Evolutionary conservation across 768 basidiomycete genomes (phyloP).

Genomic region (Psilocybe tampanensis): DNA sequence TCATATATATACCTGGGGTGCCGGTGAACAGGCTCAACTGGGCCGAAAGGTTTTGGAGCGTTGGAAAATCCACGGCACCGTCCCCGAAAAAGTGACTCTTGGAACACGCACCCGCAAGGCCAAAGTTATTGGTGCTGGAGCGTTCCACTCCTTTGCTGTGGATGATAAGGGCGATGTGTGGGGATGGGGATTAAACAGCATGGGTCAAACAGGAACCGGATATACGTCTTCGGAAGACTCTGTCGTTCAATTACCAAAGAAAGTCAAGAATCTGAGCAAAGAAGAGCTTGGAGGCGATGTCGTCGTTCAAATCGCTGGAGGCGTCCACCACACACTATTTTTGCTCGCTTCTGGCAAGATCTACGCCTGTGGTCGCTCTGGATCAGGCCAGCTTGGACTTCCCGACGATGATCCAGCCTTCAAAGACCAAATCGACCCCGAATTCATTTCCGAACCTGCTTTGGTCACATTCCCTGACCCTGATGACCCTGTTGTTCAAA

Average conservation of each 20-base stretch:
- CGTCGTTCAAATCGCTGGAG: conserved; percentile 76
- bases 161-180: conserved; percentile 82
- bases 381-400: conserved; percentile 83
- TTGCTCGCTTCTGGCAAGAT: conserved; percentile 82
- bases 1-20: conserved; percentile 87
- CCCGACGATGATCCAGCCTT: conserved; percentile 70
- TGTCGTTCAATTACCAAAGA: conserved; percentile 64
- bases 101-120: conserved; percentile 60
- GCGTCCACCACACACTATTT: conserved; percentile 92
- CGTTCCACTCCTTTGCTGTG: conserved; percentile 89
- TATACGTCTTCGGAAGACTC: conserved; percentile 44
- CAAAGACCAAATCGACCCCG: conserved; percentile 51
- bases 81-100: conserved; percentile 85
- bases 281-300: conserved; percentile 58
- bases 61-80: conserved; percentile 86
- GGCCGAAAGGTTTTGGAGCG: conserved; percentile 90
- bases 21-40: conserved; percentile 88
- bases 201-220: conserved; percentile 79
- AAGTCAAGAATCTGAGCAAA: conserved; percentile 65
- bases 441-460: conserved; percentile 68
- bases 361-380: conserved; percentile 84
- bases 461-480: conserved; percentile 65
- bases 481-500: conserved; percentile 63
- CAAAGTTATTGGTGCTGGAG: conserved; percentile 76
- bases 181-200: conserved; percentile 96